phyloP scores from a whole-genome alignment of 768 basidiomycete species.

The Vishniacozyma victoriae region DNA sequence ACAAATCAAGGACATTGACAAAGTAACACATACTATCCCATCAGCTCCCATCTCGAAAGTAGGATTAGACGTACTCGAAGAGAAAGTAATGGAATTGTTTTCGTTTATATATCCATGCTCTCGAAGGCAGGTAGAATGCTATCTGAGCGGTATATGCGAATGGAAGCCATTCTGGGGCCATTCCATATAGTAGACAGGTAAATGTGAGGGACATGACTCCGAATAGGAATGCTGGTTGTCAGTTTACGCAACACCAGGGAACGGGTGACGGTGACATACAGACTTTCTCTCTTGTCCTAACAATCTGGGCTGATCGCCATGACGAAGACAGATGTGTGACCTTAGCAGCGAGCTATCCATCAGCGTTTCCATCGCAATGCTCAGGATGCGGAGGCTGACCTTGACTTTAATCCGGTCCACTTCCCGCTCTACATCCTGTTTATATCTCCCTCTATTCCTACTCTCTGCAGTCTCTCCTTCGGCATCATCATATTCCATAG shows the following conservation, averaged over 20 bases:
- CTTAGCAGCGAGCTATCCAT: slow-evolving; percentile 64
- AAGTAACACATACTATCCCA: slow-evolving; percentile 68
- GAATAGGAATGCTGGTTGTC: slow-evolving; percentile 71
- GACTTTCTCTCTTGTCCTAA: slow-evolving; percentile 46
- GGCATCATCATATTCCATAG: slow-evolving; percentile 18
- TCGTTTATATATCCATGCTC: slow-evolving; percentile 82
- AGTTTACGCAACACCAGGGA: background rate
- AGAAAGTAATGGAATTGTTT: slow-evolving; percentile 92
- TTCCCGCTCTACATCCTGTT: slow-evolving; percentile 78
- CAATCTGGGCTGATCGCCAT: slow-evolving; percentile 76
- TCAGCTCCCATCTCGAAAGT: slow-evolving; percentile 7
- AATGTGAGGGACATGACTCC: slow-evolving; percentile 84
- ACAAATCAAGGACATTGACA: slow-evolving; percentile 79
- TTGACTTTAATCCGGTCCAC: slow-evolving; percentile 78
- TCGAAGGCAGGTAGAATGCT: slow-evolving; percentile 71
- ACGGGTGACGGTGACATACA: slow-evolving; percentile 49
- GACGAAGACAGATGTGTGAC: slow-evolving; percentile 69
- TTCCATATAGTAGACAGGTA: slow-evolving; percentile 80
- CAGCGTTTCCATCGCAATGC: background rate
- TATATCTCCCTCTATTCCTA: slow-evolving; percentile 55
- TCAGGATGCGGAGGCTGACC: slow-evolving; percentile 49
- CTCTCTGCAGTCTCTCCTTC: slow-evolving; percentile 46
- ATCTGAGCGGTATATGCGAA: slow-evolving; percentile 75
- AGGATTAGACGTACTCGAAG: slow-evolving; percentile 49
- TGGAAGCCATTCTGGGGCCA: slow-evolving; percentile 84